Percentiles rank a stretch among this genome's conserved stretches.
Conservation (phyloP, 1,284 basidiomycete species). For the Tilletia walkeri region DNA sequence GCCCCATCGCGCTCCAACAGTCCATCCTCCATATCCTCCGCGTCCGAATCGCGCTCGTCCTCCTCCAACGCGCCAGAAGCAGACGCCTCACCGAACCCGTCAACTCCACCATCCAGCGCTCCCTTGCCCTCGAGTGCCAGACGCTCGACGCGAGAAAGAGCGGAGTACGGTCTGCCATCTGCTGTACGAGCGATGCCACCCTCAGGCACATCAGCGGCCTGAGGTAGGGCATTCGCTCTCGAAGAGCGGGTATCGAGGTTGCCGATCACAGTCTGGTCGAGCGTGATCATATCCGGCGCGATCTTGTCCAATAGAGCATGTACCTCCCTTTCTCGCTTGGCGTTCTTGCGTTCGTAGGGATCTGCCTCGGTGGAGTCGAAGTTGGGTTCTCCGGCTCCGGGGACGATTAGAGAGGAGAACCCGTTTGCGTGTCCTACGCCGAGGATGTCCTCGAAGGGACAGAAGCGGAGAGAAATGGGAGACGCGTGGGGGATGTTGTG, state of each 20-base stretch:
- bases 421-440: constrained; percentile 71
- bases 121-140: constrained; percentile 39
- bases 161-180: constrained; percentile 48
- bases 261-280: constrained; percentile 73
- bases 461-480: constrained; percentile 67
- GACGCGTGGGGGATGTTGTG: constrained; percentile 59
- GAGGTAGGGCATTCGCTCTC: constrained; percentile 63
- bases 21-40: constrained; percentile 21
- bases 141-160: constrained; percentile 42
- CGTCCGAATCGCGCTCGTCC: constrained; percentile 17
- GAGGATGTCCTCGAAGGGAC: constrained; percentile 89
- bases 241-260: constrained; percentile 69
- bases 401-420: constrained; percentile 80
- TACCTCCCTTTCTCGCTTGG: constrained; percentile 85
- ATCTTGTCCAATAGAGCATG: constrained; percentile 90
- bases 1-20: constrained; percentile 20
- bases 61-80: neutral
- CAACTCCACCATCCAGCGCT: constrained; percentile 9
- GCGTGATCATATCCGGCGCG: constrained; percentile 85
- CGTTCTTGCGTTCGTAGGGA: constrained; percentile 83
- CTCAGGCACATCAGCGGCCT: constrained; percentile 58
- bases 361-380: constrained; percentile 91
- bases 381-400: constrained; percentile 89
- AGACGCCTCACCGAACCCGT: constrained; percentile 19
- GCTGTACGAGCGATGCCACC: constrained; percentile 23